phyloP scores from a whole-genome alignment of 108 stramenopile species.

The Skeletonema costatum region DNA sequence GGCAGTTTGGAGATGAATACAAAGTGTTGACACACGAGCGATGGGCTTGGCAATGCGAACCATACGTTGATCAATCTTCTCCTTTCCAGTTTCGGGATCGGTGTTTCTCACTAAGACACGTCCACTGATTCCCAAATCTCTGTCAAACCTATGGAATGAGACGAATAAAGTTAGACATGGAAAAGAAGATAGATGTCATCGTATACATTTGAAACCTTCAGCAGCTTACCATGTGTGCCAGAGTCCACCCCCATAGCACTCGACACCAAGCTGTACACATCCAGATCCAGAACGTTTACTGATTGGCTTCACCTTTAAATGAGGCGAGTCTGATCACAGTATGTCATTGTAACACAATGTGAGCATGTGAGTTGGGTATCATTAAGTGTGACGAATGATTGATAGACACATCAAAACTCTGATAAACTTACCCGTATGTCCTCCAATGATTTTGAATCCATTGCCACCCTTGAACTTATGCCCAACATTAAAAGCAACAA shows the following conservation, averaged over 20 bases:
- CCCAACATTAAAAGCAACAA: constrained; percentile 96
- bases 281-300: constrained; percentile 56
- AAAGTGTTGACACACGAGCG: constrained; percentile 88
- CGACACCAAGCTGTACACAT: constrained; percentile 72
- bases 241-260: constrained; percentile 85
- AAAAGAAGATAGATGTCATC: not conserved
- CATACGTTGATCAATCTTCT: constrained; percentile 54
- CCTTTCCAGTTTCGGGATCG: constrained; percentile 30
- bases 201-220: constrained; percentile 9
- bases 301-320: constrained; percentile 88
- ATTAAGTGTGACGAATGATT: not conserved
- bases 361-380: too few relatives aligned
- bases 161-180: not conserved
- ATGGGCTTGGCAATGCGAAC: constrained; percentile 79
- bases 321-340: constrained; percentile 70
- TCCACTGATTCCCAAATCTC: constrained; percentile 68
- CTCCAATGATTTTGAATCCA: constrained; percentile 92
- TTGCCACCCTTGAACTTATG: constrained; percentile 53
- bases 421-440: constrained; percentile 47
- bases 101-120: constrained; percentile 61
- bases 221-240: constrained; percentile 90
- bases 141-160: not conserved
- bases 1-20: constrained; percentile 91
- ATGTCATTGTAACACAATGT: not conserved
- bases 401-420: not conserved